Evolutionary conservation across 2,329 filamentous ascomycete genomes (phyloP).

Genomic region (Venturia pyrina): DNA sequence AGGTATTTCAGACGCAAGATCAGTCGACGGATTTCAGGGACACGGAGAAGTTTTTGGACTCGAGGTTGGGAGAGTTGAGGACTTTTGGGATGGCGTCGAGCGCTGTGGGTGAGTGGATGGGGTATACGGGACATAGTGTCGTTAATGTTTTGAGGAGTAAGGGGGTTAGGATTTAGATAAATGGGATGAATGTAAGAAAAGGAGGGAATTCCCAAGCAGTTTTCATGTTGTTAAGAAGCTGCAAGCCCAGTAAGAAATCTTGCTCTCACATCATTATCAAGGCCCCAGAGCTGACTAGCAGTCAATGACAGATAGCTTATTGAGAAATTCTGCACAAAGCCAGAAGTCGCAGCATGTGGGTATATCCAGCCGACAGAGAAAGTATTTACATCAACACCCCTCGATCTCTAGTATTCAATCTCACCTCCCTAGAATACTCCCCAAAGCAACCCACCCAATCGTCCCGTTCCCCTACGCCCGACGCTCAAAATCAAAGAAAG

Average conservation of each 20-base stretch:
- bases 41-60: constrained; percentile 65
- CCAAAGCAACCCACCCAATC: background rate
- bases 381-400: background rate
- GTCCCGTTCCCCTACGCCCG: background rate
- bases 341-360: background rate
- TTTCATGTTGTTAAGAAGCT: background rate
- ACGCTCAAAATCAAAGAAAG: too few relatives aligned
- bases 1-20: constrained; percentile 93
- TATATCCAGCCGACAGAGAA: background rate
- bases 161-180: constrained; percentile 56
- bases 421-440: background rate
- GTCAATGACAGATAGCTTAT: background rate
- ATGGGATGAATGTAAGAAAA: background rate
- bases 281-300: background rate
- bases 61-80: constrained; percentile 59
- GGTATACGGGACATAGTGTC: constrained; percentile 66
- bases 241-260: background rate
- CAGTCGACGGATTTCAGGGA: constrained; percentile 60
- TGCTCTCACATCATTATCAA: background rate
- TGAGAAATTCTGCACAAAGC: background rate
- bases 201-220: too few relatives aligned
- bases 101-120: constrained; percentile 64
- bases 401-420: background rate
- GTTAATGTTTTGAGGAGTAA: constrained; percentile 82
- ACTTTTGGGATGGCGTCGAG: constrained; percentile 52